A percentile compares a stretch with the other conserved stretches of the same genome.
These are phyloP conservation scores for Hypoxylon rubiginosum DNA, from an alignment of 2,329 filamentous ascomycete species.

Conservation along the genomic window DNA sequence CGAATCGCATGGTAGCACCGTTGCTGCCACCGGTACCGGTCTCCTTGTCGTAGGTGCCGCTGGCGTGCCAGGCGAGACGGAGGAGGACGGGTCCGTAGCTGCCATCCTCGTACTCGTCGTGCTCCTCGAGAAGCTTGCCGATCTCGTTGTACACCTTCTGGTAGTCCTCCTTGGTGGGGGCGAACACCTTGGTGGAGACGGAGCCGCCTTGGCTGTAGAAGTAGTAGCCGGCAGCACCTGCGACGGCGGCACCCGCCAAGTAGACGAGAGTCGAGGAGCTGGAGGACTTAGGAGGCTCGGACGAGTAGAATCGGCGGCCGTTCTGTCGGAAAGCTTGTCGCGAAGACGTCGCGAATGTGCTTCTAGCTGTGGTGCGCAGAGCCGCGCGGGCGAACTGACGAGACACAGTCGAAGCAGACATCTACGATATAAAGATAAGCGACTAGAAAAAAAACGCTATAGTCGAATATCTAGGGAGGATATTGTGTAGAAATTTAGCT, in stretches of 20 bases:
- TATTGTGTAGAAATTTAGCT: slow-evolving; percentile 9
- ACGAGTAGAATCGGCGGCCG: slow-evolving; percentile 84
- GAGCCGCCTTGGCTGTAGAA: slow-evolving; percentile 71
- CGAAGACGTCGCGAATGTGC: slow-evolving; percentile 69
- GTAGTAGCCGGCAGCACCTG: slow-evolving; percentile 75
- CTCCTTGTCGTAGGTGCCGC: slow-evolving; percentile 90
- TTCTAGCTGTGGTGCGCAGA: slow-evolving; percentile 70
- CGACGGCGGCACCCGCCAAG: slow-evolving; percentile 70
- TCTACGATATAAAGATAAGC: slow-evolving; percentile 49
- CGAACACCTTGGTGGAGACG: slow-evolving; percentile 71
- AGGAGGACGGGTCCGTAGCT: slow-evolving; percentile 94
- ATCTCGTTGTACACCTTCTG: slow-evolving; percentile 95
- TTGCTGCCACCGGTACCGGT: slow-evolving; percentile 94
- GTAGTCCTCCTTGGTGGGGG: slow-evolving; percentile 87
- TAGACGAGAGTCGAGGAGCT: slow-evolving; percentile 65
- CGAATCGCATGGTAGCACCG: slow-evolving; percentile 96
- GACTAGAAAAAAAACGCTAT: slow-evolving; percentile 5
- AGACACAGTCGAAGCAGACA: slow-evolving; percentile 60
- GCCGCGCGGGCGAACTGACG: slow-evolving; percentile 70
- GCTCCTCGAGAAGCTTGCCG: slow-evolving; percentile 82
- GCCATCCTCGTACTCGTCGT: slow-evolving; percentile 96
- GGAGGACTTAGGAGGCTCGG: slow-evolving; percentile 70
- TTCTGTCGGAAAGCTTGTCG: slow-evolving; percentile 80
- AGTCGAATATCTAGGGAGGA: not conserved
- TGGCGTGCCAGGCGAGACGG: slow-evolving; percentile 93